A percentile compares a stretch with the other conserved stretches of the same genome.
Conservation (phyloP, 2,329 filamentous ascomycete genomes). For the Fusarium haematococcum region DNA sequence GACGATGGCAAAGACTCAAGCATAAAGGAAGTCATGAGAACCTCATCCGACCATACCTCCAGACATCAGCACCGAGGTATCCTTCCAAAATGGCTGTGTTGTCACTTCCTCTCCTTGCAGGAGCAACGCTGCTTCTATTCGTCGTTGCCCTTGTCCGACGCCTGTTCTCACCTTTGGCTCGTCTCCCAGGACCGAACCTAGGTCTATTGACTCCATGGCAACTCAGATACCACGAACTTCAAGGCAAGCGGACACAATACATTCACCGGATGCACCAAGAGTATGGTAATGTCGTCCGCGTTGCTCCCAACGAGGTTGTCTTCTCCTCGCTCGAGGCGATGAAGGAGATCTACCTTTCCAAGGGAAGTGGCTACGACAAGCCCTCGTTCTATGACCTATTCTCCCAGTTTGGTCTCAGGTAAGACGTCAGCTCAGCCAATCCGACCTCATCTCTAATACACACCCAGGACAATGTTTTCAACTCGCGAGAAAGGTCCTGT, state of each 20-base stretch:
- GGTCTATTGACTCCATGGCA: constrained; percentile 12
- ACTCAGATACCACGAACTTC: constrained; percentile 22
- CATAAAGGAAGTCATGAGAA: background rate
- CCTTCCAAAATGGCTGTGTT: constrained; percentile 6
- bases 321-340: constrained; percentile 25
- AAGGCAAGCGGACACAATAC: constrained; percentile 24
- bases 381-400: constrained; percentile 26
- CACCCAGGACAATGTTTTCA: constrained; percentile 26
- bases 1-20: background rate
- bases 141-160: background rate
- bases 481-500: constrained; percentile 21
- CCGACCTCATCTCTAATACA: accelerated
- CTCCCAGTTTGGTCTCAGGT: constrained; percentile 23
- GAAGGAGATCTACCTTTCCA: constrained; percentile 31
- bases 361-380: constrained; percentile 33
- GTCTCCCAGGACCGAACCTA: constrained; percentile 21
- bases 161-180: constrained; percentile 14
- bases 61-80: background rate
- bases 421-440: accelerated
- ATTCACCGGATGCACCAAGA: constrained; percentile 14
- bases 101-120: background rate
- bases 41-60: background rate
- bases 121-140: background rate
- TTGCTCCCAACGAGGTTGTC: constrained; percentile 29
- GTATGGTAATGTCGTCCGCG: constrained; percentile 17